Base-by-base conservation (phyloP, 495 filamentous ascomycete species). In the Usnea hakonensis region DNA sequence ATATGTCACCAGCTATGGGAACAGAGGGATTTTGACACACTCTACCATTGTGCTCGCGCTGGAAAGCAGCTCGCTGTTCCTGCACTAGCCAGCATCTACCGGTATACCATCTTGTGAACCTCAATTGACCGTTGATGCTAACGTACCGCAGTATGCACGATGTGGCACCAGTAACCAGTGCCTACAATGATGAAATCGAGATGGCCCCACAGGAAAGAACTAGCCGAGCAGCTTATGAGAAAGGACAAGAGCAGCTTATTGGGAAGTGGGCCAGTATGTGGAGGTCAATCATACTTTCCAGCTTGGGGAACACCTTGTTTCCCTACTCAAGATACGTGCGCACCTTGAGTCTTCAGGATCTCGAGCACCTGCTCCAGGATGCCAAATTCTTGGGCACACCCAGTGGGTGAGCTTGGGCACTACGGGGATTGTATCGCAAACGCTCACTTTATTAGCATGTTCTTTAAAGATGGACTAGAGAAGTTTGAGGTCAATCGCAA, bases 271-370 rank as follows among this genome's bases (percentile, higher is more conserved):
- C 83, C 17, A 75, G 81, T 6, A 72, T 88, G 38, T 91, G 89
- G 89, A 78, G 81, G 38, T 85, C 85, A 9, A 81, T 91, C 55
- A 80, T 89, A 58, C 73, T 84, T 9, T 91, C 89, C 2, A 84
- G 84, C 62, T 58, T 87, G 35, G 81, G 78, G 14, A 71, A 77
- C 63, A 89, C 88, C 0, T 73, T 80, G 35, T 87, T 83, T 63
- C 87, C 87, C 0, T 91, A 93, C 65, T 87, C 82, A 67, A 76
- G 78, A 37, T 90, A 87, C 71, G 80, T 90, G 50, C 82, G 82
- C 35, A 69, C 76, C 28, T 73, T 93, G 33, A 80, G 86, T 65
- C 75, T 90, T 2, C 72, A 81, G 61, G 84, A 85, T 64, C 75
- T 91, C 5, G 65, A 74, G 40, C 68, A 81, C 26, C 76, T 88